phyloP scores from a whole-genome alignment of 495 filamentous ascomycete species.

The Lichina pygmaea region DNA sequence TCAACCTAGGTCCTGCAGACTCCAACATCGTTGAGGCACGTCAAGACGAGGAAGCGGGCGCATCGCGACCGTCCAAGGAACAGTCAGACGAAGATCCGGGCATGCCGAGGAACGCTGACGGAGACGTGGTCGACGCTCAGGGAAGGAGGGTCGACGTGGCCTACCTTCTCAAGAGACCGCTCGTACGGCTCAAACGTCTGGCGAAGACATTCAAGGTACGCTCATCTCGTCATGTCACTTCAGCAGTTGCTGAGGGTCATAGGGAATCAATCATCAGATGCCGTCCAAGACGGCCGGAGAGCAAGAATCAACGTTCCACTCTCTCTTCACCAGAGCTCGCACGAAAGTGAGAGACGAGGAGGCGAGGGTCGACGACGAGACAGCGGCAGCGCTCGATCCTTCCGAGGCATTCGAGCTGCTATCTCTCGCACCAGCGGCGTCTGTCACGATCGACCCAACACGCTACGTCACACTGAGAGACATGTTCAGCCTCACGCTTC shows the following conservation, averaged over 20 bases:
- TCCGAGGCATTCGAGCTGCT: constrained; percentile 50
- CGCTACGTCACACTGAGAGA: constrained; percentile 70
- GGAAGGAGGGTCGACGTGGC: constrained; percentile 89
- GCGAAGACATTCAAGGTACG: constrained; percentile 53
- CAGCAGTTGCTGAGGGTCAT: background rate
- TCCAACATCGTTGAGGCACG: constrained; percentile 12
- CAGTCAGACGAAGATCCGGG: constrained; percentile 27
- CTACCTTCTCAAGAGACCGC: constrained; percentile 65
- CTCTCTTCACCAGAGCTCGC: constrained; percentile 49
- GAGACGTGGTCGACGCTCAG: constrained; percentile 47
- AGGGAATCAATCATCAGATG: constrained; percentile 19
- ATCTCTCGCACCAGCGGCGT: constrained; percentile 39
- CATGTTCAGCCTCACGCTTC: constrained; percentile 59
- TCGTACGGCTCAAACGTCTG: constrained; percentile 73
- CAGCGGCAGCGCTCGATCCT: constrained; percentile 58
- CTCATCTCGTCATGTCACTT: constrained; percentile 5
- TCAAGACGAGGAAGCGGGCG: constrained; percentile 8
- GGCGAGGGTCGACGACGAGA: constrained; percentile 73
- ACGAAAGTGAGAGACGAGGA: constrained; percentile 61
- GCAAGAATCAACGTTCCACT: constrained; percentile 30
- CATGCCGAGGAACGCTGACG: constrained; percentile 48
- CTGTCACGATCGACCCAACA: constrained; percentile 40
- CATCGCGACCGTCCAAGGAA: background rate
- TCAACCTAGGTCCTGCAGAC: constrained; percentile 51
- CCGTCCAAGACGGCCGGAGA: constrained; percentile 9